These are phyloP conservation scores for Termitomyces sp. DNA, from an alignment of 768 basidiomycete species.

Conservation along the genomic window DNA sequence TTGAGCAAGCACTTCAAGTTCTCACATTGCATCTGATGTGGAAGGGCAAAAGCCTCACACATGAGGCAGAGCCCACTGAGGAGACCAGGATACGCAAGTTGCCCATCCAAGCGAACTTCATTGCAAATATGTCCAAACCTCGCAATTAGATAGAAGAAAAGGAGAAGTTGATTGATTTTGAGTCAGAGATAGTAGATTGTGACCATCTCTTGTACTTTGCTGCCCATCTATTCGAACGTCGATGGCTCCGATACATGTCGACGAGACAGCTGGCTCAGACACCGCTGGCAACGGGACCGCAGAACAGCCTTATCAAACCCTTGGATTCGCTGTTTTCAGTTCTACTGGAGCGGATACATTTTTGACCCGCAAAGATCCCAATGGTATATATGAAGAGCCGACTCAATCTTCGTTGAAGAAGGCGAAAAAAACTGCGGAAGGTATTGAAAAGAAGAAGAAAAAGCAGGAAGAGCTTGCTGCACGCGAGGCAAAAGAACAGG, in stretches of 20 bases:
- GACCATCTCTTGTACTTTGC: neutral
- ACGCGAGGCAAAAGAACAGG: slow-evolving; percentile 65
- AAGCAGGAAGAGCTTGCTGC: slow-evolving; percentile 77
- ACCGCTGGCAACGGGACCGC: slow-evolving; percentile 68
- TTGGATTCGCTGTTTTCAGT: slow-evolving; percentile 76
- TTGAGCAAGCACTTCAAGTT: too few relatives aligned
- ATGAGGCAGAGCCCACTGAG: too few relatives aligned
- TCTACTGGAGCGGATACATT: slow-evolving; percentile 47
- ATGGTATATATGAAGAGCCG: slow-evolving; percentile 70
- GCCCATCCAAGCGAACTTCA: too few relatives aligned
- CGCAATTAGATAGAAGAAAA: slow-evolving; percentile 8
- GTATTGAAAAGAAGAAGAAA: slow-evolving; percentile 85
- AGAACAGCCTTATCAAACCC: slow-evolving; percentile 79
- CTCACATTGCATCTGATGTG: too few relatives aligned
- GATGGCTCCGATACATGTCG: slow-evolving; percentile 65
- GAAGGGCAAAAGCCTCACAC: too few relatives aligned
- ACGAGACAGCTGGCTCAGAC: slow-evolving; percentile 79
- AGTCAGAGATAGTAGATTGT: slow-evolving; percentile 8
- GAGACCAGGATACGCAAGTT: too few relatives aligned
- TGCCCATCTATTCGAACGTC: neutral
- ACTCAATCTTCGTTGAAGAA: slow-evolving; percentile 89
- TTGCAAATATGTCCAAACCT: slow-evolving; percentile 4
- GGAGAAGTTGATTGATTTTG: slow-evolving; percentile 2
- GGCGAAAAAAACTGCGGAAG: slow-evolving; percentile 85
- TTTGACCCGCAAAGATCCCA: slow-evolving; percentile 67